Conservation (phyloP, 352 stramenopile genomes). For the Blastocystis hominis region DNA sequence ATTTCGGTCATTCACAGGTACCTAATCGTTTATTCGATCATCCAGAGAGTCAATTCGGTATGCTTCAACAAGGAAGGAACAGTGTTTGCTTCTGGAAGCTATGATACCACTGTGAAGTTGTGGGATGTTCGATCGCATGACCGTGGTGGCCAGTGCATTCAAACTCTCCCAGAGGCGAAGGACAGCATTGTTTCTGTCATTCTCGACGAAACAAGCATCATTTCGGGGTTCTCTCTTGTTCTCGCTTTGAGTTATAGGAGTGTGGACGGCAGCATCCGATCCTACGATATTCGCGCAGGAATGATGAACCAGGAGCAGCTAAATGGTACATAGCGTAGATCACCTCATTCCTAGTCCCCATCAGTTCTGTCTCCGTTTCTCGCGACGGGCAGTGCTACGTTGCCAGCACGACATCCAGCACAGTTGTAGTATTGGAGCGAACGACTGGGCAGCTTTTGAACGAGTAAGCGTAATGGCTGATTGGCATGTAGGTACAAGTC, state of each 20-base stretch:
- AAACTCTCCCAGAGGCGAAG: slow-evolving; percentile 27
- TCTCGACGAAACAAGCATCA: neutral
- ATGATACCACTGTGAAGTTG: slow-evolving; percentile 53
- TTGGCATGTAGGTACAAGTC: neutral
- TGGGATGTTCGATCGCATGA: neutral
- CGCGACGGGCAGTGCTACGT: slow-evolving; percentile 27
- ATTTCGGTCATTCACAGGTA: slow-evolving; percentile 54
- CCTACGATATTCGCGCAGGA: slow-evolving; percentile 47
- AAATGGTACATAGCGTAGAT: neutral
- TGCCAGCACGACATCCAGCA: slow-evolving; percentile 22
- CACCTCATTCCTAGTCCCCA: neutral
- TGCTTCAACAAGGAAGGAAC: slow-evolving; percentile 27
- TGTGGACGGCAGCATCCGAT: slow-evolving; percentile 18
- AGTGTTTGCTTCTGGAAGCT: slow-evolving; percentile 40
- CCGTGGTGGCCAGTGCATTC: neutral
- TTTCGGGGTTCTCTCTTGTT: neutral
- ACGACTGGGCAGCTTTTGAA: neutral
- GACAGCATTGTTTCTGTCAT: slow-evolving; percentile 3
- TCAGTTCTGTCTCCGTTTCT: slow-evolving; percentile 34
- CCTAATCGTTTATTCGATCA: neutral
- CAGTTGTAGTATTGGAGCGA: neutral
- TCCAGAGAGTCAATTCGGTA: slow-evolving; percentile 20
- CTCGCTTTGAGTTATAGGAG: neutral
- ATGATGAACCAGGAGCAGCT: slow-evolving; percentile 1
- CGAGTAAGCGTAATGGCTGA: neutral